Evolutionary conservation across 2,329 filamentous ascomycete genomes (phyloP).

Genomic region (Talaromyces sp.): DNA sequence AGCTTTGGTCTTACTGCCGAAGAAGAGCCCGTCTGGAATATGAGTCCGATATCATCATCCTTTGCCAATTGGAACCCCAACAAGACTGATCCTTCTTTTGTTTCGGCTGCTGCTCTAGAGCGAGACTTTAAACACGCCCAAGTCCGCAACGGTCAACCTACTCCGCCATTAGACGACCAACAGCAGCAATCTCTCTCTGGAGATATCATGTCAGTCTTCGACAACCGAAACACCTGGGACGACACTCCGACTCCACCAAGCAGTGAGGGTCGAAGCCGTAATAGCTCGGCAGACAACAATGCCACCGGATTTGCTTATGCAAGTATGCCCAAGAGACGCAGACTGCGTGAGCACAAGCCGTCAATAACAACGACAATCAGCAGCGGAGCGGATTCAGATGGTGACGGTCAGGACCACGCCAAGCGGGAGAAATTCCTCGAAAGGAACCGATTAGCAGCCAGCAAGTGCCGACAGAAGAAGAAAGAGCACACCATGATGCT

Average conservation of each 20-base stretch:
- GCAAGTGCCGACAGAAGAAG: constrained; percentile 63
- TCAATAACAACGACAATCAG: constrained; percentile 23
- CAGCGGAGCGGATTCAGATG: constrained; percentile 28
- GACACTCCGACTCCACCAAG: constrained; percentile 21
- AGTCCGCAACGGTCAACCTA: constrained; percentile 42
- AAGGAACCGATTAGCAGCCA: constrained; percentile 59
- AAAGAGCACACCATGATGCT: constrained; percentile 57
- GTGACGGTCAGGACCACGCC: constrained; percentile 27
- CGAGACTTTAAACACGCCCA: constrained; percentile 36
- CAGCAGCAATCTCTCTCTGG: constrained; percentile 17
- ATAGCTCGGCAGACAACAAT: constrained; percentile 16
- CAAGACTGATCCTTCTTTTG: constrained; percentile 29
- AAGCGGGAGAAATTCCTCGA: constrained; percentile 56
- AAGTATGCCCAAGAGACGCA: constrained; percentile 24
- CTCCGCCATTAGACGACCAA: constrained; percentile 35
- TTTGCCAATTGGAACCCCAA: constrained; percentile 31
- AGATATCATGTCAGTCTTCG: constrained; percentile 11
- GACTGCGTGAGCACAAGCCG: constrained; percentile 22
- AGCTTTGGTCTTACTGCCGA: constrained; percentile 30
- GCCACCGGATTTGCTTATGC: constrained; percentile 2
- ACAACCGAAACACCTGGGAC: constrained; percentile 18
- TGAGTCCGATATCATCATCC: constrained; percentile 32
- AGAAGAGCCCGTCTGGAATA: constrained; percentile 34
- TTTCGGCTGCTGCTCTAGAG: constrained; percentile 28
- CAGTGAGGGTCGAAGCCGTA: constrained; percentile 13